Conservation (phyloP, 768 basidiomycete genomes). For the Amanita rubescens region DNA sequence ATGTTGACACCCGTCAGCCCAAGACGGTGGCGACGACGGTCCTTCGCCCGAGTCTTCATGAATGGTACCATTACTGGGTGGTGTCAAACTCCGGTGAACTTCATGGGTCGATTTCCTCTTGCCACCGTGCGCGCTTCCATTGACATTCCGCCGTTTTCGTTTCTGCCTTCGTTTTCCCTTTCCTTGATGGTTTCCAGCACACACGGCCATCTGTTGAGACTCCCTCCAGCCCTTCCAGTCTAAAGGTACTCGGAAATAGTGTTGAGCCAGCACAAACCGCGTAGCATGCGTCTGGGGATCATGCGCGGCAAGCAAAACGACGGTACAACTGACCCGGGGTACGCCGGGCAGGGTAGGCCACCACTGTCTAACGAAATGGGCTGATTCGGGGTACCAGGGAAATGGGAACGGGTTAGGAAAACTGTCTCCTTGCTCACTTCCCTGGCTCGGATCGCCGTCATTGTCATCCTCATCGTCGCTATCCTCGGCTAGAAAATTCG, state of each 20-base stretch:
- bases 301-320: conserved; percentile 58
- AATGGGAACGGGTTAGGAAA: conserved; percentile 56
- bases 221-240: conserved; percentile 25
- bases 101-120: background rate
- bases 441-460: background rate
- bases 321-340: conserved; percentile 64
- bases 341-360: conserved; percentile 63
- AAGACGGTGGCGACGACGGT: background rate
- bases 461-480: background rate
- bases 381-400: conserved; percentile 67
- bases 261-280: conserved; percentile 62
- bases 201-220: background rate
- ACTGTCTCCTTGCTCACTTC: background rate
- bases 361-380: conserved; percentile 77
- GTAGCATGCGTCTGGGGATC: conserved; percentile 53
- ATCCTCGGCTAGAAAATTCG: background rate
- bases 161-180: background rate
- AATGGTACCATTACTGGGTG: background rate
- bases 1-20: background rate
- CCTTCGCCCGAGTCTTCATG: background rate
- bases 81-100: background rate
- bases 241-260: conserved; percentile 69
- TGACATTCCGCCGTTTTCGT: background rate
- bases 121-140: background rate
- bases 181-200: background rate